Evolutionary conservation across 2,329 filamentous ascomycete genomes (phyloP).

Genomic region (Fusarium nygamai): DNA sequence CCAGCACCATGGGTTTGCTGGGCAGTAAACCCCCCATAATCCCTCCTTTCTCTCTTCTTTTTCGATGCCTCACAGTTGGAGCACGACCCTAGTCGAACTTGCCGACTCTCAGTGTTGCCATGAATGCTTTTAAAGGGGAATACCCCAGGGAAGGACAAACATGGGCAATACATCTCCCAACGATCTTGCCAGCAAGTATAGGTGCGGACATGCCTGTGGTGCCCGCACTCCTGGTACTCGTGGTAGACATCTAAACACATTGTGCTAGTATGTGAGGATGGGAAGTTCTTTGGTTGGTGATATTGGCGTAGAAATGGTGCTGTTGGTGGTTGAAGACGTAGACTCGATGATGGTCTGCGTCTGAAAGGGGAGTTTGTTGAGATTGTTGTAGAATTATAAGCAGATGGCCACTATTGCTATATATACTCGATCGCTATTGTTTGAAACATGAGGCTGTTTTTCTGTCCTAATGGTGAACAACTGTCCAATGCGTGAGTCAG

Average conservation of each 20-base stretch:
- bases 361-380: neutral
- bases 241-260: constrained; percentile 5
- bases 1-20: neutral
- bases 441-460: neutral
- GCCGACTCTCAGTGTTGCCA: neutral
- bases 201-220: neutral
- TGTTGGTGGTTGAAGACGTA: neutral
- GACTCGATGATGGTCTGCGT: neutral
- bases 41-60: neutral
- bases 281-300: neutral
- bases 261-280: neutral
- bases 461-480: neutral
- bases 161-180: neutral
- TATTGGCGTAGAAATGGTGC: neutral
- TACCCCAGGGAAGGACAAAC: neutral
- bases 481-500: neutral
- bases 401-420: neutral
- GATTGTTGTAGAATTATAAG: neutral
- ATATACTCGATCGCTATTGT: neutral
- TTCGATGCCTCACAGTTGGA: neutral
- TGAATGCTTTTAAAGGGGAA: neutral
- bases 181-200: constrained; percentile 4
- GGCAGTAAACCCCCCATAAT: neutral
- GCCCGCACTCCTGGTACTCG: neutral
- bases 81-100: neutral